Conservation (phyloP, 139 green algal genomes). For the Zygnema circumcarinatum region DNA sequence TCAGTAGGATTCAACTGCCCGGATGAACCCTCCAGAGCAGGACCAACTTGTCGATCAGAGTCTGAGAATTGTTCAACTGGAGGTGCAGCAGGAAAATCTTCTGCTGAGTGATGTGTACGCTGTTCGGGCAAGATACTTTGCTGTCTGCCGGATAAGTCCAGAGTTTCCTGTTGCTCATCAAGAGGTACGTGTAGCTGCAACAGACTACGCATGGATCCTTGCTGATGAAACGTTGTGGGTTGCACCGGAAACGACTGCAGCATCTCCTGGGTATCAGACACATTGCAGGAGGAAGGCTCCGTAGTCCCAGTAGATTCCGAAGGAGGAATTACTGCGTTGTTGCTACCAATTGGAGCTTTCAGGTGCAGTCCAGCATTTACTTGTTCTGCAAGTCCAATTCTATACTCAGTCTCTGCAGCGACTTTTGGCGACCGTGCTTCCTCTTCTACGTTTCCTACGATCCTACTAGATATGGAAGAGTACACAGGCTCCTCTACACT, state of each 20-base stretch:
- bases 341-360: neutral
- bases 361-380: neutral
- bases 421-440: too few species aligned
- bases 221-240: neutral
- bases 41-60: neutral
- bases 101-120: neutral
- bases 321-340: neutral
- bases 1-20: neutral
- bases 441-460: neutral
- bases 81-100: neutral
- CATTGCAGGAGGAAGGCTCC: too few species aligned
- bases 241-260: neutral
- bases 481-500: neutral
- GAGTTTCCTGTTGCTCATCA: neutral
- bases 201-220: neutral
- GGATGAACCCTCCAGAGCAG: neutral
- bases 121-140: neutral
- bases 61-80: neutral
- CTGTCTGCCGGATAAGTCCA: neutral
- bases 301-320: neutral
- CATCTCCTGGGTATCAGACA: neutral
- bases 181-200: neutral
- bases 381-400: neutral
- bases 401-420: too few species aligned
- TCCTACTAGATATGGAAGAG: neutral